Percentiles rank a stretch among this genome's conserved stretches.
Conservation (phyloP, 805 yeast genomes). For the Candida jianshihensis region DNA sequence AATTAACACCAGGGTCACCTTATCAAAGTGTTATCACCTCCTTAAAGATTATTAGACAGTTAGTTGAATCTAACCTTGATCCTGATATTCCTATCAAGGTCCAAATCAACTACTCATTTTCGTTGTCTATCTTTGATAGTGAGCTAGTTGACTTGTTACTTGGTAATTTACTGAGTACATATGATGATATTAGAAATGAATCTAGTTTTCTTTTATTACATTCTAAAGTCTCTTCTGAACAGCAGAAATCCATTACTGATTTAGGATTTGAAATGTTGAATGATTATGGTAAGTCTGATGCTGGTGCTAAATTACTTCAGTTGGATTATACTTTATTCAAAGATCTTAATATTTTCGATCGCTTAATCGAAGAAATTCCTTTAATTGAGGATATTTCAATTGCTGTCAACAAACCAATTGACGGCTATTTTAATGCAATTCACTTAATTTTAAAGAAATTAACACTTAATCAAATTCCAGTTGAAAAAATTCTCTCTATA, state of each 20-base stretch:
- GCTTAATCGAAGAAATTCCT: slow-evolving; percentile 29
- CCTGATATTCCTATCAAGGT: slow-evolving; percentile 33
- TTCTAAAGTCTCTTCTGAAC: slow-evolving; percentile 10
- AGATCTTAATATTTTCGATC: slow-evolving; percentile 24
- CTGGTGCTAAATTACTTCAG: slow-evolving; percentile 65
- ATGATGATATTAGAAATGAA: slow-evolving; percentile 63
- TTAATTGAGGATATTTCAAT: slow-evolving; percentile 27
- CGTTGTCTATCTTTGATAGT: slow-evolving; percentile 34
- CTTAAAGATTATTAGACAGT: slow-evolving; percentile 35
- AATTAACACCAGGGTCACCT: slow-evolving; percentile 49
- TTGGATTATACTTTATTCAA: slow-evolving; percentile 36
- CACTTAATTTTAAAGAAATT: slow-evolving; percentile 32
- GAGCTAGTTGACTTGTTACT: slow-evolving; percentile 42
- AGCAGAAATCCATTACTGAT: slow-evolving; percentile 10
- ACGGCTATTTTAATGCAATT: slow-evolving; percentile 65
- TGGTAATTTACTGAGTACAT: slow-evolving; percentile 61
- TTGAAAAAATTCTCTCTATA: slow-evolving; percentile 9
- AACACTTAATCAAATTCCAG: slow-evolving; percentile 4
- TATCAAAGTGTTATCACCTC: slow-evolving; percentile 47
- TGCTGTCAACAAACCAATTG: slow-evolving; percentile 50
- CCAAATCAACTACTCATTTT: slow-evolving; percentile 42
- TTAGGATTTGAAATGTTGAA: slow-evolving; percentile 35
- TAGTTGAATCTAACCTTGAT: slow-evolving; percentile 55
- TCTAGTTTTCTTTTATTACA: slow-evolving; percentile 39
- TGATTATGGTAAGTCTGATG: slow-evolving; percentile 57